Conservation (phyloP, 2,329 filamentous ascomycete species). For the Diaporthe capsici region DNA sequence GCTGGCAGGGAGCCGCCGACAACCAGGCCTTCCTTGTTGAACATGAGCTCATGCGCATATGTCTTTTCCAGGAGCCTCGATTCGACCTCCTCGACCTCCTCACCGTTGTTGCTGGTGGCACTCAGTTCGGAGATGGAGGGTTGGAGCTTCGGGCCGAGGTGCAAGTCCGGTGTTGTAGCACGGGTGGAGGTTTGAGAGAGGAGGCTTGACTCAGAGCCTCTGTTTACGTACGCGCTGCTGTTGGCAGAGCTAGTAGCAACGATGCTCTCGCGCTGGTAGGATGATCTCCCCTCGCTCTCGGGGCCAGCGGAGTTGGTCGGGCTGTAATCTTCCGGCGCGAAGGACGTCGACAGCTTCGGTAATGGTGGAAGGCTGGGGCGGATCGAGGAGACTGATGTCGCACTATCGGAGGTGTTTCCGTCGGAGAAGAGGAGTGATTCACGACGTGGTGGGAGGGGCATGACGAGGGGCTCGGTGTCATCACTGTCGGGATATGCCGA, state of each 20-base stretch:
- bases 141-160: constrained; percentile 67
- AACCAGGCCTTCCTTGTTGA: constrained; percentile 96
- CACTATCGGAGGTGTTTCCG: constrained; percentile 58
- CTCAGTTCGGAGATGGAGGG: constrained; percentile 79
- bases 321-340: constrained; percentile 63
- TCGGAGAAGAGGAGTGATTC: constrained; percentile 56
- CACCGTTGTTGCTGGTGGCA: constrained; percentile 75
- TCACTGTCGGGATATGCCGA: constrained; percentile 57
- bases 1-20: constrained; percentile 91
- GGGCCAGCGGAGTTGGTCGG: constrained; percentile 59
- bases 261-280: constrained; percentile 76
- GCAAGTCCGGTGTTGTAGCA: constrained; percentile 85
- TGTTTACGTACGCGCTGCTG: constrained; percentile 82
- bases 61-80: constrained; percentile 91
- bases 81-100: constrained; percentile 85
- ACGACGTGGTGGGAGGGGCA: constrained; percentile 55
- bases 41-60: constrained; percentile 90
- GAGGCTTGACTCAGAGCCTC: constrained; percentile 85
- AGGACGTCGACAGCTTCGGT: constrained; percentile 68
- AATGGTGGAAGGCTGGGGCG: constrained; percentile 68
- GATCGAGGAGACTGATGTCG: constrained; percentile 63
- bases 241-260: constrained; percentile 84
- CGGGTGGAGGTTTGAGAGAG: constrained; percentile 87
- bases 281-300: constrained; percentile 65
- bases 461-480: constrained; percentile 50